A percentile compares a stretch with the other conserved stretches of the same genome.
These are phyloP conservation scores for Globisporangium lucens DNA, from an alignment of 352 stramenopile species.

Conservation along the genomic window DNA sequence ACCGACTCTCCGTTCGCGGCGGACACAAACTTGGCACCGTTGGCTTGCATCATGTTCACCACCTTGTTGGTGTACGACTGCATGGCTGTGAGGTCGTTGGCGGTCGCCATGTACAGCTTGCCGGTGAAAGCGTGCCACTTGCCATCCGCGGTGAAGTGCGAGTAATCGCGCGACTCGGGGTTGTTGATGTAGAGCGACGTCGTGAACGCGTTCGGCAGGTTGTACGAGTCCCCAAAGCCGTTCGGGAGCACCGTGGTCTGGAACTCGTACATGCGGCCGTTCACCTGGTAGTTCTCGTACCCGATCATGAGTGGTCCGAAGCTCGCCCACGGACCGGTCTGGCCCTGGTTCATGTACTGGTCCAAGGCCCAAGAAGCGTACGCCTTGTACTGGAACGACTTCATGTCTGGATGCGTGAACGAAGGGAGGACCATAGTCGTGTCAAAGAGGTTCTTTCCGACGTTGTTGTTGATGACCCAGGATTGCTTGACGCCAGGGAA, in stretches of 20 bases:
- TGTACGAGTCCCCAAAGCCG: background rate
- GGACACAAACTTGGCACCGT: background rate
- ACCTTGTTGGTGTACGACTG: background rate
- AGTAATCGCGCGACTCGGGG: background rate
- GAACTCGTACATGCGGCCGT: background rate
- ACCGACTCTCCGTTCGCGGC: background rate
- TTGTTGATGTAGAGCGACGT: background rate
- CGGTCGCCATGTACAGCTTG: background rate
- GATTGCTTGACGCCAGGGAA: background rate
- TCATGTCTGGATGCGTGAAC: background rate
- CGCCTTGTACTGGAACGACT: background rate
- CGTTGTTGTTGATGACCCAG: background rate
- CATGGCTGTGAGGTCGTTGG: background rate
- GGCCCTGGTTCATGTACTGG: background rate
- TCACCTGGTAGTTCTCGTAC: background rate
- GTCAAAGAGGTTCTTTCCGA: background rate
- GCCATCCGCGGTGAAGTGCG: background rate
- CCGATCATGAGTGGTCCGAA: background rate
- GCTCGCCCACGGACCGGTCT: background rate
- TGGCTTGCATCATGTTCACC: background rate
- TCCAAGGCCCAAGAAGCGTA: no score
- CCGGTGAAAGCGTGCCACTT: background rate
- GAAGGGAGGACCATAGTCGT: background rate
- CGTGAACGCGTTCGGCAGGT: background rate
- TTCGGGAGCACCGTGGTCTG: background rate